phyloP scores from a whole-genome alignment of 768 basidiomycete genomes.

The Boletales sp. region DNA sequence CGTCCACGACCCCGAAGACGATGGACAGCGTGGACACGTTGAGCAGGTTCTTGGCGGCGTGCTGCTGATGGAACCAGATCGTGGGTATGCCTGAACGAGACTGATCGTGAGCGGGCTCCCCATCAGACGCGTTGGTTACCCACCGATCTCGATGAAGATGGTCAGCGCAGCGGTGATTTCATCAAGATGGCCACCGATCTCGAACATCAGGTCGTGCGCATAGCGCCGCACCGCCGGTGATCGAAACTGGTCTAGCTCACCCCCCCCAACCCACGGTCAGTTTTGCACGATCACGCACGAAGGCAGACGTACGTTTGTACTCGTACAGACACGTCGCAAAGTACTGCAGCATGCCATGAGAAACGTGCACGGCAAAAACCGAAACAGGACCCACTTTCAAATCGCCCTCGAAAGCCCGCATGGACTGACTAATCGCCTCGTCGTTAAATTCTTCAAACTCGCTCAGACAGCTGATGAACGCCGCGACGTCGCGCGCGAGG shows the following conservation, averaged over 20 bases:
- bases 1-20: conserved; percentile 50
- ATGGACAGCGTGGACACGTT: conserved; percentile 54
- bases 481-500: conserved; percentile 44
- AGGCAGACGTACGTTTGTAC: conserved; percentile 37
- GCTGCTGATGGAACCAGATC: conserved; percentile 50
- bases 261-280: too few species aligned
- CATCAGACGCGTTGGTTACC: conserved; percentile 7
- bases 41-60: conserved; percentile 42
- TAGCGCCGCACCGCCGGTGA: conserved; percentile 50
- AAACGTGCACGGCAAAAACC: background rate
- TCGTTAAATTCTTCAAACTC: conserved; percentile 56
- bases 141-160: conserved; percentile 51
- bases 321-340: conserved; percentile 46
- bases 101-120: conserved; percentile 49
- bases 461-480: conserved; percentile 46
- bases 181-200: conserved; percentile 51
- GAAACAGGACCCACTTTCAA: conserved; percentile 33
- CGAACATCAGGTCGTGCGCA: conserved; percentile 43
- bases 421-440: conserved; percentile 45
- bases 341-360: conserved; percentile 31
- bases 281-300: background rate
- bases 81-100: conserved; percentile 46
- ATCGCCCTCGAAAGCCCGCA: conserved; percentile 45
- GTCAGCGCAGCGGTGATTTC: conserved; percentile 43
- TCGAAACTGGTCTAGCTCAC: conserved; percentile 42